Conservation (phyloP, 2,329 filamentous ascomycete genomes). For the Talaromyces sp. region DNA sequence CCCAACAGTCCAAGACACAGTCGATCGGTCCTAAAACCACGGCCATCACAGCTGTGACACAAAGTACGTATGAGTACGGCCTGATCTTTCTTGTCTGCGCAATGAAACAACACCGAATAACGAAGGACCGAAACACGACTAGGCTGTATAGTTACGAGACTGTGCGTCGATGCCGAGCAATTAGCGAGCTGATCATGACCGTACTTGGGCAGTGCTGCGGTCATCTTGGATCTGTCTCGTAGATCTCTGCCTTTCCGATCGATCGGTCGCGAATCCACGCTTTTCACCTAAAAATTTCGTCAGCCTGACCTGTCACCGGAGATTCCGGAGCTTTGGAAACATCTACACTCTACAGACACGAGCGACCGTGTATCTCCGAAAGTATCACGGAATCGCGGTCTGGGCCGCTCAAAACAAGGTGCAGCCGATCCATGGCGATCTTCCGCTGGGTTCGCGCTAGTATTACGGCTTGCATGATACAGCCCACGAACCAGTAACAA, state of each 20-base stretch:
- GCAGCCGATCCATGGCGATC: neutral
- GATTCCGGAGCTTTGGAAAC: neutral
- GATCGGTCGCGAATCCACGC: neutral
- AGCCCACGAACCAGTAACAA: neutral
- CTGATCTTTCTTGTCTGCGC: too few relatives aligned
- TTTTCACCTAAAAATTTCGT: too few relatives aligned
- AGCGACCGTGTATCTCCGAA: neutral
- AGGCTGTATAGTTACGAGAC: neutral
- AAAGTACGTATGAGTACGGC: too few relatives aligned
- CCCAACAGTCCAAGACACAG: neutral
- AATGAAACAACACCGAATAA: too few relatives aligned
- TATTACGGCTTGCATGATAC: neutral
- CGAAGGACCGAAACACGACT: neutral
- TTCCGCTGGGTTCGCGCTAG: neutral
- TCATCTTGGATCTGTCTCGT: neutral
- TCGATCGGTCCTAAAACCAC: too few relatives aligned
- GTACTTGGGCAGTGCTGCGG: neutral
- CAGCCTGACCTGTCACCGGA: too few relatives aligned
- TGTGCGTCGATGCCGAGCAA: neutral
- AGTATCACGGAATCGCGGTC: neutral
- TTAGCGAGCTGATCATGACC: neutral
- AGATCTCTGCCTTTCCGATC: too few relatives aligned
- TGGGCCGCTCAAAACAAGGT: neutral
- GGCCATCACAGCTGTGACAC: neutral
- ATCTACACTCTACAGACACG: neutral